Conservation (phyloP, 345 rosid species). For the Eucalyptus regnans region DNA sequence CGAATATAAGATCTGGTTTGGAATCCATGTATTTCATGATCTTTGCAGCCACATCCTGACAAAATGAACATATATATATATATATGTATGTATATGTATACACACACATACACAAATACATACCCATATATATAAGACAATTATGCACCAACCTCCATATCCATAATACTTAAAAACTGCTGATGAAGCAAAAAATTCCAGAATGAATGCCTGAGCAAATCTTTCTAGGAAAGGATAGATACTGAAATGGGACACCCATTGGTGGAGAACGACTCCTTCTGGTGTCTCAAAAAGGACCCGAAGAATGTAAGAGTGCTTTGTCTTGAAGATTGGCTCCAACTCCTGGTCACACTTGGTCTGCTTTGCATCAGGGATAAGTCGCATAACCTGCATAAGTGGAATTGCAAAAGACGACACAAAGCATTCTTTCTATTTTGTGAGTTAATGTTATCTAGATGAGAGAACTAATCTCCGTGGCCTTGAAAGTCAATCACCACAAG, state of each 20-base stretch:
- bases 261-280: constrained; percentile 39
- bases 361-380: constrained; percentile 66
- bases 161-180: not conserved
- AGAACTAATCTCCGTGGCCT: not conserved
- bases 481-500: constrained; percentile 40
- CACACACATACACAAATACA: no score
- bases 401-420: not conserved
- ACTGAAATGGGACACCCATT: constrained; percentile 87
- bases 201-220: constrained; percentile 41
- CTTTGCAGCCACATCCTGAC: constrained; percentile 56
- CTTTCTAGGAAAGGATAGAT: constrained; percentile 74
- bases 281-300: constrained; percentile 69
- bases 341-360: constrained; percentile 77
- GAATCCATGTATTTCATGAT: constrained; percentile 46
- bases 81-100: no score
- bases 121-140: not conserved
- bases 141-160: not conserved
- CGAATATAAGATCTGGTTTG: constrained; percentile 78
- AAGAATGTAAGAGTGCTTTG: constrained; percentile 66
- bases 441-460: not conserved
- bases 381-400: constrained; percentile 22
- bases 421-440: not conserved
- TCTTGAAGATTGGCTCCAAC: constrained; percentile 46
- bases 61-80: not conserved
- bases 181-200: not conserved